Base-by-base conservation (phyloP, 495 filamentous ascomycete genomes). In the Penicillium arizonense region DNA sequence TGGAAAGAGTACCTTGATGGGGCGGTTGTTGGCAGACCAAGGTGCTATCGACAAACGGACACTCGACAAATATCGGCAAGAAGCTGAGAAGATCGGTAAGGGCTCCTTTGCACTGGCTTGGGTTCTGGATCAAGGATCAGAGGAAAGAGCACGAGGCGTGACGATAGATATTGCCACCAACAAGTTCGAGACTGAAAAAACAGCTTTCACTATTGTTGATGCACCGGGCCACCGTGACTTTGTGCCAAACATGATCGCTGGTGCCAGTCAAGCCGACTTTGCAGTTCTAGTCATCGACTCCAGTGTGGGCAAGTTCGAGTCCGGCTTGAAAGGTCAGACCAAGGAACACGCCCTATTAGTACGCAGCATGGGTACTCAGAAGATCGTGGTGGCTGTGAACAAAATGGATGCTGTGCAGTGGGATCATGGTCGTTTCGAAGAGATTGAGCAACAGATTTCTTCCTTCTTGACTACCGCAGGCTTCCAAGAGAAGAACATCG, bases 241-340 rank as follows among this genome's bases (percentile, higher is more conserved):
- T 65, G 89, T 97, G 36, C 94, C 94, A 2, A 97, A 96, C 68
- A 98, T 98, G 94, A 97, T 98, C 63, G 95, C 92, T 3, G 94
- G 94, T 0, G 91, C 92, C 21, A 90, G 87, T 36, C 93, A 97
- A 69, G 94, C 94, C 3, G 95, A 98, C 68, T 96, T 97, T 65
- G 95, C 93, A 0, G 87, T 98, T 8, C 77, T 98, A 5, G 94
- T 98, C 32, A 88, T 98, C 46, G 94, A 98, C 67, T 86, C 94
- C 20, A 83, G 85, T 45, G 87, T 81, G 0, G 91, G 92, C 20
- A 90, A 89, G 21, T 97, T 97, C 56, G 94, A 98, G 65, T 88
- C 90, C 1, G 94, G 94, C 0, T 78, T 98, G 34, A 92, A 87
- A 59, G 94, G 94, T 2, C 94, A 98, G 67, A 98, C 94, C 0